phyloP scores from a whole-genome alignment of 805 yeast genomes.

The Metschnikowia cubensis region DNA sequence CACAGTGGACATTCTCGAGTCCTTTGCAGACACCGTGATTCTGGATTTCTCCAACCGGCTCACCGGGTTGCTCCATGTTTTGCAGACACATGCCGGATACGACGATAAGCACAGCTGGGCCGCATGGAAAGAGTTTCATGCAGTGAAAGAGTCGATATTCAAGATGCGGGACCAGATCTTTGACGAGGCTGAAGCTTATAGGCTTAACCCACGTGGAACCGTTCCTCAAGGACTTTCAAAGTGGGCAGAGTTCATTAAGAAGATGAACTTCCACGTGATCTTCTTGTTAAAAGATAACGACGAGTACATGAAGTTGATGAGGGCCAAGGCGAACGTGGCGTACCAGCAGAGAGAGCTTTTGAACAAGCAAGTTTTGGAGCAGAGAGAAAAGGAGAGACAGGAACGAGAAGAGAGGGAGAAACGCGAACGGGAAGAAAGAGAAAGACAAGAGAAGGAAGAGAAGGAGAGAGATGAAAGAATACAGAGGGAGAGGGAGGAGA shows the following conservation, averaged over 20 bases:
- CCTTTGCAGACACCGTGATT: slow-evolving; percentile 66
- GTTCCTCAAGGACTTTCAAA: slow-evolving; percentile 36
- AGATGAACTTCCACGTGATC: slow-evolving; percentile 44
- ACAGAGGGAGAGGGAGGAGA: neutral
- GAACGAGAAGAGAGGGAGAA: neutral
- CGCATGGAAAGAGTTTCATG: slow-evolving; percentile 52
- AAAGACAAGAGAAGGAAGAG: neutral
- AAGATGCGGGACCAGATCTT: slow-evolving; percentile 50
- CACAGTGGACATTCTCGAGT: slow-evolving; percentile 65
- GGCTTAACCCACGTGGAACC: slow-evolving; percentile 13
- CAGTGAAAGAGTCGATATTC: slow-evolving; percentile 51
- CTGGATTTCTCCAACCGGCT: slow-evolving; percentile 61
- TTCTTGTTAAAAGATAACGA: slow-evolving; percentile 57
- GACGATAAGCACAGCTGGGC: slow-evolving; percentile 22
- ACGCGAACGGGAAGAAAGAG: neutral
- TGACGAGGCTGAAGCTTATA: slow-evolving; percentile 25
- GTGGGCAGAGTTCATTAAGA: slow-evolving; percentile 34
- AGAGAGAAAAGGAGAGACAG: neutral
- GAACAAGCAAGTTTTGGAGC: slow-evolving; percentile 7
- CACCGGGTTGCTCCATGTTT: slow-evolving; percentile 41
- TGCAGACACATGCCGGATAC: slow-evolving; percentile 11
- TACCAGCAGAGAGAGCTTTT: slow-evolving; percentile 36
- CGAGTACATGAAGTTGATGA: slow-evolving; percentile 32
- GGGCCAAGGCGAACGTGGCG: slow-evolving; percentile 44
- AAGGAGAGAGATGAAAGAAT: neutral